These are phyloP conservation scores for Colletotrichum spaethianum DNA, from an alignment of 2,329 filamentous ascomycete species.

Conservation along the genomic window DNA sequence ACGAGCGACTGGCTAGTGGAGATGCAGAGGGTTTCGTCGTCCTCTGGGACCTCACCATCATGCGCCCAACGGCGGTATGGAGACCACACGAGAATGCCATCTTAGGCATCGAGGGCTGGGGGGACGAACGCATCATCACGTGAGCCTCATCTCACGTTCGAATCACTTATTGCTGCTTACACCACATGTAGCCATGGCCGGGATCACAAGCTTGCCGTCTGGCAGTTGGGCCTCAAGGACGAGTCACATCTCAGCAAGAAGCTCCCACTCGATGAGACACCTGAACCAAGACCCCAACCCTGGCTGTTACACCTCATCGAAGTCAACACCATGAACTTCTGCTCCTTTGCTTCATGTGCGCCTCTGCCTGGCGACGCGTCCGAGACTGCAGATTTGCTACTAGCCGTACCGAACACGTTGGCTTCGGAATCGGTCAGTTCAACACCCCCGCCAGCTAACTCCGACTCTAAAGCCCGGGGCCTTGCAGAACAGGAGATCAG, in stretches of 20 bases:
- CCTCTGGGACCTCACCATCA: slow-evolving; percentile 86
- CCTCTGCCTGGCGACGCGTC: slow-evolving; percentile 9
- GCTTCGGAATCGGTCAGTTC: slow-evolving; percentile 76
- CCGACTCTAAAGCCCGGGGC: slow-evolving; percentile 29
- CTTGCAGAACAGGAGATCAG: slow-evolving; percentile 6
- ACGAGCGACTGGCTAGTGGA: slow-evolving; percentile 84
- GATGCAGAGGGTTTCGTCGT: slow-evolving; percentile 93
- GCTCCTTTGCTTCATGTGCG: slow-evolving; percentile 79
- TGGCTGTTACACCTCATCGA: slow-evolving; percentile 89
- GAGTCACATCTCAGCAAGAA: slow-evolving; percentile 76
- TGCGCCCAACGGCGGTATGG: slow-evolving; percentile 89
- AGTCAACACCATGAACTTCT: slow-evolving; percentile 97
- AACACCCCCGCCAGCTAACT: slow-evolving; percentile 15
- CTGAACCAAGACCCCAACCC: slow-evolving; percentile 71
- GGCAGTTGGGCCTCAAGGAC: slow-evolving; percentile 77
- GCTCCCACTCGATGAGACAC: slow-evolving; percentile 77
- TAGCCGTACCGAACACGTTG: slow-evolving; percentile 86
- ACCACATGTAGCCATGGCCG: slow-evolving; percentile 80
- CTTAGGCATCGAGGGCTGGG: slow-evolving; percentile 81
- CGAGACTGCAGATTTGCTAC: slow-evolving; percentile 58
- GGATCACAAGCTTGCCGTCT: slow-evolving; percentile 88
- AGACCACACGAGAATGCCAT: slow-evolving; percentile 85
- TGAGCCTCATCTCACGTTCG: slow-evolving; percentile 62
- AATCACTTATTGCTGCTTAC: neutral
- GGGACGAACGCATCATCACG: slow-evolving; percentile 83